Evolutionary conservation across 1,139 yeast species (phyloP).

Genomic region (Yamadazyma atlantica): DNA sequence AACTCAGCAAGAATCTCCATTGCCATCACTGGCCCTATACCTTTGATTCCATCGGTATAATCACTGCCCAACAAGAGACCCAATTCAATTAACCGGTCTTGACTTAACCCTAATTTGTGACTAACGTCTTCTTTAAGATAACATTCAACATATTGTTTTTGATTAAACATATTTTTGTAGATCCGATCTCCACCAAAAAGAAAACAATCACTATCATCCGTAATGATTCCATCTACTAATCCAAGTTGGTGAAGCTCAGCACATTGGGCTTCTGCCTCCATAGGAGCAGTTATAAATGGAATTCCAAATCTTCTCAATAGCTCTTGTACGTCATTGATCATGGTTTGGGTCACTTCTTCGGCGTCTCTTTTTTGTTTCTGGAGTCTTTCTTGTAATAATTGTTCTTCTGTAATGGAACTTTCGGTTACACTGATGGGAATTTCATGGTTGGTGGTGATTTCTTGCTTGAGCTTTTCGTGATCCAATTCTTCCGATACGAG

Average conservation of each 20-base stretch:
- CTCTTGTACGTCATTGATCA: constrained; percentile 91
- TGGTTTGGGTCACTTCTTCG: constrained; percentile 82
- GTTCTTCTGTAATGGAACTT: constrained; percentile 51
- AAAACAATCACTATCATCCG: constrained; percentile 97
- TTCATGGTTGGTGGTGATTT: constrained; percentile 34
- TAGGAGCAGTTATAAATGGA: constrained; percentile 92
- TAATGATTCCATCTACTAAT: constrained; percentile 90
- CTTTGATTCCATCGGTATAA: constrained; percentile 87
- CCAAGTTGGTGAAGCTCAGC: constrained; percentile 67
- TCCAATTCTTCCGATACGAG: constrained; percentile 70
- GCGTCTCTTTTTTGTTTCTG: constrained; percentile 78
- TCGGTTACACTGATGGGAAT: constrained; percentile 10
- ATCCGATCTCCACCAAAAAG: constrained; percentile 85
- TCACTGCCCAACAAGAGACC: constrained; percentile 90
- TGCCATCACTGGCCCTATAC: constrained; percentile 91
- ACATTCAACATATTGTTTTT: constrained; percentile 88
- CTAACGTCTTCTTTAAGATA: constrained; percentile 64
- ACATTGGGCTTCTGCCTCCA: constrained; percentile 99
- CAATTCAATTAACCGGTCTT: constrained; percentile 66
- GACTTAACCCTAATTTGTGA: constrained; percentile 62
- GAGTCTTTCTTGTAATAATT: constrained; percentile 56
- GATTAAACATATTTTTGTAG: constrained; percentile 93
- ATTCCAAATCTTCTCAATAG: constrained; percentile 84
- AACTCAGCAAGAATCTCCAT: constrained; percentile 93
- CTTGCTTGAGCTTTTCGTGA: constrained; percentile 60